A percentile compares a stretch with the other conserved stretches of the same genome.
Conservation (phyloP, 23 red algal species). For the Chondrus crispus region DNA sequence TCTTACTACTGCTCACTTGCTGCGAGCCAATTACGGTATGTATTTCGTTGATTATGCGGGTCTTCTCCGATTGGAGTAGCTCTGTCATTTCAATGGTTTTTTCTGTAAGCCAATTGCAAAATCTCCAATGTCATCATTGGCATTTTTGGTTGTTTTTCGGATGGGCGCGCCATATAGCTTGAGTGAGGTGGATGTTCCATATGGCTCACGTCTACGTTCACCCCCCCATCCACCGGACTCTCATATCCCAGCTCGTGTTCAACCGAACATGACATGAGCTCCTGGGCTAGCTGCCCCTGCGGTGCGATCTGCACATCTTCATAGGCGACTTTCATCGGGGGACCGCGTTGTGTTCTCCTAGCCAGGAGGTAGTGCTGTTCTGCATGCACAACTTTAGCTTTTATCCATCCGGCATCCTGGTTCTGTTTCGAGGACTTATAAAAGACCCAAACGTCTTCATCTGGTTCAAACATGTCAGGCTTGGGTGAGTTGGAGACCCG, state of each 20-base stretch:
- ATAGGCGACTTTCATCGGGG: constrained; percentile 2
- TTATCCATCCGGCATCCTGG: background rate
- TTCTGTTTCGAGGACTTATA: background rate
- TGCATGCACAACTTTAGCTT: background rate
- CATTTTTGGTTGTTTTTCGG: background rate
- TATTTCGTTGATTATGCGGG: background rate
- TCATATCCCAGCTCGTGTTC: background rate
- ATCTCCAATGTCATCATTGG: background rate
- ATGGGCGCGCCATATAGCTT: too few species aligned
- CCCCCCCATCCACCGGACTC: background rate
- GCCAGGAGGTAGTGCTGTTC: background rate
- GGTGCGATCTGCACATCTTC: background rate
- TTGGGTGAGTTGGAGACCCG: background rate
- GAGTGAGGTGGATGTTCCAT: background rate
- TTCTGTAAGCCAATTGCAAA: background rate
- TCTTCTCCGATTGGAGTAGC: background rate
- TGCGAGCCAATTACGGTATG: background rate
- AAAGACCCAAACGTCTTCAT: background rate
- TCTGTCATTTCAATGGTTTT: background rate
- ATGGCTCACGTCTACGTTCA: background rate
- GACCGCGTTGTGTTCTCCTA: background rate
- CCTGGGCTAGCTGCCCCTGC: background rate
- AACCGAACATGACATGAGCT: background rate
- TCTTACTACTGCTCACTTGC: background rate
- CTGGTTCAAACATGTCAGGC: background rate